phyloP scores from a whole-genome alignment of 306 rosid genomes.

The Astragalus glycyphyllos region DNA sequence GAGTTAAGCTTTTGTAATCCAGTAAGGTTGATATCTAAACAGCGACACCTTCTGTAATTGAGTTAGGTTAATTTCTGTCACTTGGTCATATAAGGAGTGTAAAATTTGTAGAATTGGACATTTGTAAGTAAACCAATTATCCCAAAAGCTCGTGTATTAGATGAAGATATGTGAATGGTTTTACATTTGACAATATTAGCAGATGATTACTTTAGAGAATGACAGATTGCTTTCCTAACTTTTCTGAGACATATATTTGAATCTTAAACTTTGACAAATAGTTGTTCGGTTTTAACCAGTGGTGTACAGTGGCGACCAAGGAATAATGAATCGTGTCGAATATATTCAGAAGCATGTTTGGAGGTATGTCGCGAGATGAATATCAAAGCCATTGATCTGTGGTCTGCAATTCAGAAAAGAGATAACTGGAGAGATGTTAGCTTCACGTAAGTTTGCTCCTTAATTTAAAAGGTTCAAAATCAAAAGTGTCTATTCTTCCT shows the following conservation, averaged over 20 bases:
- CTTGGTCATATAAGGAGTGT: too few species aligned
- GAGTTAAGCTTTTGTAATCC: not conserved
- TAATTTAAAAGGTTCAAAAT: not conserved
- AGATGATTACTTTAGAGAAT: not conserved
- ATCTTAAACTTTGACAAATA: conserved; percentile 7
- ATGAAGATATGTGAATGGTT: not conserved
- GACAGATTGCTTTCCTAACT: not conserved
- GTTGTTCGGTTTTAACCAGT: conserved; percentile 29
- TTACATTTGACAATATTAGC: not conserved
- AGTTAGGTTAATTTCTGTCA: too few species aligned
- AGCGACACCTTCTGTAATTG: too few species aligned
- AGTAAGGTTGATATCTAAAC: not conserved
- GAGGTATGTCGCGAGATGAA: conserved; percentile 65
- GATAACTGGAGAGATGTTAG: conserved; percentile 66
- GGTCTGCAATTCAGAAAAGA: conserved; percentile 64
- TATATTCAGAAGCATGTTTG: conserved; percentile 78
- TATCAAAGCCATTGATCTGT: conserved; percentile 66
- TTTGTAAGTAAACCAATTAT: too few species aligned
- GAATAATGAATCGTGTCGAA: conserved; percentile 59
- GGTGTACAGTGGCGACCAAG: conserved; percentile 5
- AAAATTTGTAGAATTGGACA: too few species aligned
- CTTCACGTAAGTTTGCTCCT: conserved; percentile 63
- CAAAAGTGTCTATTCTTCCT: not conserved
- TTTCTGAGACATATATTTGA: not conserved
- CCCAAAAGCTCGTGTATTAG: too few species aligned